Base-by-base conservation (phyloP, 208 protist genomes). In the Trypanosoma conorhini region DNA sequence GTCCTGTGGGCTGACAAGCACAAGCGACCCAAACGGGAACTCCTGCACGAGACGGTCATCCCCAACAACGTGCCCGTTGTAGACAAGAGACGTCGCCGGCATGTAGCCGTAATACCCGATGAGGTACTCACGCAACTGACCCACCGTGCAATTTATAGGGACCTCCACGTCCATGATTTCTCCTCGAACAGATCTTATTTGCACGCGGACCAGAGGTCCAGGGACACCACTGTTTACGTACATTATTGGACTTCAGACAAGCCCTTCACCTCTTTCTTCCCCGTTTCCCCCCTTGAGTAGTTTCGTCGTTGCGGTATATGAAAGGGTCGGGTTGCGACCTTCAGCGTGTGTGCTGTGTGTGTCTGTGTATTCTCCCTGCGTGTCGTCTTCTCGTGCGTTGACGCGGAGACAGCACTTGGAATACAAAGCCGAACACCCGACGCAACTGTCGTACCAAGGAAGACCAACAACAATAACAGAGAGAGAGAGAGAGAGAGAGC, bases 131-230 rank as follows among this genome's bases (percentile, higher is more conserved):
- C 81, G 76, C 55, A 93, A 71, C 21, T 91, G 78, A 3, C 80
- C 81, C 13, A 93, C 81, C 3, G 74, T 85, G 72, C 87, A 92
- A 19, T 55, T 72, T 33, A 42, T 9, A 0, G 85, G 85, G 0
- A 93, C 61, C 4, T 77, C 70, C 5, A 93, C 52, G 67, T 95
- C 87, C 61, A 95, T 91, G 1, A 82, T 89, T 56, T 92, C 85
- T 5, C 89, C 89, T 0, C 85, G 79, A 0, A 72, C 75, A n/a
- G 86, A 91, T 19, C 78, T 69, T 13, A 95, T 79, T 44, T 84
- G 85, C 21, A 76, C 82, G 33, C 77, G 81, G n/a, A 85, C 69
- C 64, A 78, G 62, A 9, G 2, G 30, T 17, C 46, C n/a, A 54
- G 81, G 70, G 21, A 52, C 62, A 24, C 17, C 50, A n/a, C n/a